phyloP scores from a whole-genome alignment of 1,284 basidiomycete genomes.

The Cryptococcus sp. region DNA sequence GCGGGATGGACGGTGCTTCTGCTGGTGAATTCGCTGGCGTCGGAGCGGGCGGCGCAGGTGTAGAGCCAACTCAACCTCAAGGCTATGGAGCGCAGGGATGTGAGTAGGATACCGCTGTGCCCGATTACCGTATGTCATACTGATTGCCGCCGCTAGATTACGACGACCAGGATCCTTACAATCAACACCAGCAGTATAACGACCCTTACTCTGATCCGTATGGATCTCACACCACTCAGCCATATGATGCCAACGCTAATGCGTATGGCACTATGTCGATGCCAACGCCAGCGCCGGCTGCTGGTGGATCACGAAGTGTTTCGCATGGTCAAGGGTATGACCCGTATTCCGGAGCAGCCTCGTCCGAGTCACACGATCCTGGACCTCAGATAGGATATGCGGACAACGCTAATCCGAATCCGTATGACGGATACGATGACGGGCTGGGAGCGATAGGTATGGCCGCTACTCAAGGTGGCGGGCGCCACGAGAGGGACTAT shows the following conservation, averaged over 20 bases:
- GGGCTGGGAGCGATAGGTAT: conserved; percentile 41
- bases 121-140: not conserved
- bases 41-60: conserved; percentile 36
- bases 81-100: conserved; percentile 14
- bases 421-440: conserved; percentile 37
- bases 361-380: conserved; percentile 22
- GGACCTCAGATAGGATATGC: conserved; percentile 17
- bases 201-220: conserved; percentile 20
- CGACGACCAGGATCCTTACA: conserved; percentile 28
- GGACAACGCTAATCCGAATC: conserved; percentile 7
- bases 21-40: conserved; percentile 42
- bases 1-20: conserved; percentile 19
- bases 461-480: conserved; percentile 27
- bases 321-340: not conserved
- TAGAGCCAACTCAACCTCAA: conserved; percentile 24
- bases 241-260: conserved; percentile 6
- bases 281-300: conserved; percentile 18
- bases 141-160: conserved; percentile 11
- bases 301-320: conserved; percentile 1
- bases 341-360: conserved; percentile 9
- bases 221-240: conserved; percentile 7
- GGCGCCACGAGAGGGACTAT: conserved; percentile 30
- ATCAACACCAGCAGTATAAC: conserved; percentile 13
- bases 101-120: not conserved
- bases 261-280: conserved; percentile 11